Percentiles rank a stretch among this genome's conserved stretches.
phyloP scores from a whole-genome alignment of 2,329 filamentous ascomycete genomes.

The Exophiala spinifera region DNA sequence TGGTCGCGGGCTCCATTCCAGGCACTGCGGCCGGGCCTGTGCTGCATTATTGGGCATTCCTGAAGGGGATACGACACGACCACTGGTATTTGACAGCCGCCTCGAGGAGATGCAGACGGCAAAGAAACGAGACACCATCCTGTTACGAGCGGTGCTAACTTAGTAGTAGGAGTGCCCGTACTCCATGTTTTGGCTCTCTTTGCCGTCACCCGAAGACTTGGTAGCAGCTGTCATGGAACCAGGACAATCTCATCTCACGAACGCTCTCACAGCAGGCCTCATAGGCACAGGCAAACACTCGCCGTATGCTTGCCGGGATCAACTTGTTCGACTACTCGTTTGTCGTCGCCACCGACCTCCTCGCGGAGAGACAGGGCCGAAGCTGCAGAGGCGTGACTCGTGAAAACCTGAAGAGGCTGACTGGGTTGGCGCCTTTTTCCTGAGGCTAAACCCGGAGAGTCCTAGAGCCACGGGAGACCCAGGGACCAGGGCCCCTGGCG shows the following conservation, averaged over 20 bases:
- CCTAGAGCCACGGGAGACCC: neutral
- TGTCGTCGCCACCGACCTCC: constrained; percentile 1
- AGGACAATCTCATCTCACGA: too few species aligned
- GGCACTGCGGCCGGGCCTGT: neutral
- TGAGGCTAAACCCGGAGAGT: neutral
- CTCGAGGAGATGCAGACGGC: neutral
- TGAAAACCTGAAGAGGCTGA: too few species aligned
- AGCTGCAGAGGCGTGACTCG: neutral
- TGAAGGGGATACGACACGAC: neutral
- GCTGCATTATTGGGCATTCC: neutral
- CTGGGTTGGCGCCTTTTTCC: neutral
- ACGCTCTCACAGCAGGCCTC: too few species aligned
- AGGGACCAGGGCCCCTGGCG: constrained; percentile 10
- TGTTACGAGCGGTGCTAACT: too few species aligned
- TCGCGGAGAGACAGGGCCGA: neutral
- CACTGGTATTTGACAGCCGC: constrained; percentile 3
- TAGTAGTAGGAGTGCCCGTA: too few species aligned
- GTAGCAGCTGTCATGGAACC: neutral
- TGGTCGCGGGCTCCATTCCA: neutral
- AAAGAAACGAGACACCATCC: too few species aligned
- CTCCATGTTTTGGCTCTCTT: too few species aligned
- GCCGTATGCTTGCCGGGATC: too few species aligned
- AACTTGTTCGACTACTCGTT: neutral
- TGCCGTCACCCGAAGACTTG: neutral
- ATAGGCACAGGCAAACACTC: too few species aligned